A percentile compares a stretch with the other conserved stretches of the same genome.
Conservation (phyloP, 345 rosid genomes). For the Eucalyptus fibrosa region DNA sequence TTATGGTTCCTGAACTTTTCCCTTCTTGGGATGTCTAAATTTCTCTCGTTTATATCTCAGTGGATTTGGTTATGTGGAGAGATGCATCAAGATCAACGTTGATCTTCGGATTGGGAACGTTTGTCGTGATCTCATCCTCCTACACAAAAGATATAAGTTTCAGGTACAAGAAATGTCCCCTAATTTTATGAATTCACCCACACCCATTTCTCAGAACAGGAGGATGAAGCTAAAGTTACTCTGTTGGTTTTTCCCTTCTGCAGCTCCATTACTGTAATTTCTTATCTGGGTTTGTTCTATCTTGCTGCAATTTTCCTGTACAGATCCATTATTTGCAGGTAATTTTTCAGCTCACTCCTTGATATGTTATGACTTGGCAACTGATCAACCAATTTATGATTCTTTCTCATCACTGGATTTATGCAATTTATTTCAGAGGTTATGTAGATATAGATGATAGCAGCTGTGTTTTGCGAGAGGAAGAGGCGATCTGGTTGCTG, state of each 20-base stretch:
- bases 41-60: slow-evolving; percentile 14
- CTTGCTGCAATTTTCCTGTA: slow-evolving; percentile 63
- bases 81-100: slow-evolving; percentile 69
- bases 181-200: background rate
- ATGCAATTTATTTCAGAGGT: slow-evolving; percentile 24
- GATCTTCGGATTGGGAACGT: slow-evolving; percentile 73
- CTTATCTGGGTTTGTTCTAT: slow-evolving; percentile 70
- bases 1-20: background rate
- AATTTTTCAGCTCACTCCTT: background rate
- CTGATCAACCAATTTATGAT: too few species aligned
- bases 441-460: slow-evolving; percentile 19
- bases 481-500: slow-evolving; percentile 61
- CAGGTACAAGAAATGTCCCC: slow-evolving; percentile 23
- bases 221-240: background rate
- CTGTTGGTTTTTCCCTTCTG: background rate
- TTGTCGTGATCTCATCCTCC: slow-evolving; percentile 63
- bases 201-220: background rate
- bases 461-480: slow-evolving; percentile 54
- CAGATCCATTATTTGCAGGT: slow-evolving; percentile 70
- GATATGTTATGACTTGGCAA: background rate
- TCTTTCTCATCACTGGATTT: background rate
- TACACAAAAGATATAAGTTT: slow-evolving; percentile 56
- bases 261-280: slow-evolving; percentile 76
- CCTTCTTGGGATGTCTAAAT: background rate
- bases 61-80: slow-evolving; percentile 94